Percentiles rank a stretch among this genome's conserved stretches.
Conservation (phyloP, 106 monocot species). For the Acorus calamus region DNA sequence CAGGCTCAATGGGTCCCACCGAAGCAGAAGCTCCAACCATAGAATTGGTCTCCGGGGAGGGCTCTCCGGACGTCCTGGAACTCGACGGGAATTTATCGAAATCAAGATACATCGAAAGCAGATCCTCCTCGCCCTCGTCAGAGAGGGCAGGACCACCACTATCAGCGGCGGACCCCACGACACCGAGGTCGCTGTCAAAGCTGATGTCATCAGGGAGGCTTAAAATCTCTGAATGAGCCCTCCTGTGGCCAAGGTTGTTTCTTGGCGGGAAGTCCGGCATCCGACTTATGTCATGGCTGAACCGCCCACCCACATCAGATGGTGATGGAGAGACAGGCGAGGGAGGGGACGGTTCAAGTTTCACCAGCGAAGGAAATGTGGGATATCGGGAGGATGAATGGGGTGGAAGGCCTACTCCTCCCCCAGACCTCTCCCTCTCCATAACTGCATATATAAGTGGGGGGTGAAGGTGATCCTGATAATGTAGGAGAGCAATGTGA, state of each 20-base stretch:
- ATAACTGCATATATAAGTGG: no score
- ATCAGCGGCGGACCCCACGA: constrained; percentile 26
- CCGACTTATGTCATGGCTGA: constrained; percentile 55
- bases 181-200: constrained; percentile 57
- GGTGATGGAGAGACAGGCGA: not conserved
- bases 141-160: constrained; percentile 23
- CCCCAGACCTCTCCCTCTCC: no score
- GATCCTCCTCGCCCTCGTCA: constrained; percentile 64
- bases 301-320: not conserved
- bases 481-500: no score
- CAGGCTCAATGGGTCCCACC: no score
- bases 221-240: constrained; percentile 76
- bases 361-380: no score
- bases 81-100: constrained; percentile 19
- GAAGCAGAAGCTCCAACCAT: no score
- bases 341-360: not conserved
- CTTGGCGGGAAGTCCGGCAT: constrained; percentile 65
- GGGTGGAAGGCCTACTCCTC: no score
- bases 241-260: constrained; percentile 38
- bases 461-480: no score
- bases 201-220: constrained; percentile 61
- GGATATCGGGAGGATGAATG: no score
- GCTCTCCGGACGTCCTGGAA: constrained; percentile 8
- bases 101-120: constrained; percentile 69
- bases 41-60: not conserved